A percentile compares a stretch with the other conserved stretches of the same genome.
These are phyloP conservation scores for Suillus placidus DNA, from an alignment of 768 basidiomycete genomes.

Conservation along the genomic window DNA sequence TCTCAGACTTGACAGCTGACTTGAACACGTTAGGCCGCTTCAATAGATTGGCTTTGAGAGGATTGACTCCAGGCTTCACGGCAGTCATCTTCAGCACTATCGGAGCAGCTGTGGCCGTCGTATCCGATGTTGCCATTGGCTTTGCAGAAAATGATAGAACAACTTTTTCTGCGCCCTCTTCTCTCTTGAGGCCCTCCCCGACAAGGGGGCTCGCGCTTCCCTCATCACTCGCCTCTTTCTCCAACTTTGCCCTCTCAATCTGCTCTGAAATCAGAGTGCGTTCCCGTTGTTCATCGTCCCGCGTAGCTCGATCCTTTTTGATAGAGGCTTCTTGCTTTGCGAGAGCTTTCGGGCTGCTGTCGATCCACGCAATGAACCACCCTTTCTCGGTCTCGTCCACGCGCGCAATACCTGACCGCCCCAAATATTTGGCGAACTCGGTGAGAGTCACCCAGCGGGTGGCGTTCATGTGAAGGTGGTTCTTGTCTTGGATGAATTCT, in stretches of 20 bases:
- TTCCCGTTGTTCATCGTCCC: constrained; percentile 94
- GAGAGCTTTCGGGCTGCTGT: constrained; percentile 92
- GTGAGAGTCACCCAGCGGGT: constrained; percentile 97
- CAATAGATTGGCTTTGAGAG: constrained; percentile 66
- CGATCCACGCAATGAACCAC: constrained; percentile 97
- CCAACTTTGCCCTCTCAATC: constrained; percentile 81
- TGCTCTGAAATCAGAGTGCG: constrained; percentile 88
- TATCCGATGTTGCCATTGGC: constrained; percentile 35
- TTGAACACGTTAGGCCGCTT: constrained; percentile 81
- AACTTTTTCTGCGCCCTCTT: constrained; percentile 72
- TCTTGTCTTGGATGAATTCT: constrained; percentile 94
- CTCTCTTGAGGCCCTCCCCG: constrained; percentile 69
- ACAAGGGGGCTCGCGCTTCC: constrained; percentile 40
- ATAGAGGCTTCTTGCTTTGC: constrained; percentile 84
- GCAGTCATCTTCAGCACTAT: constrained; percentile 63
- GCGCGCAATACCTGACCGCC: constrained; percentile 80
- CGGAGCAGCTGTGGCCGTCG: constrained; percentile 35
- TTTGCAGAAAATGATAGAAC: constrained; percentile 73
- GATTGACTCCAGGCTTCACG: constrained; percentile 47
- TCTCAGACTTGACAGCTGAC: constrained; percentile 39
- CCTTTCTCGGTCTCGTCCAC: constrained; percentile 99
- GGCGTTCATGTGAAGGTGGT: constrained; percentile 96
- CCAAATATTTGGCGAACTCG: constrained; percentile 92
- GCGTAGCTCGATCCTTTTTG: constrained; percentile 91
- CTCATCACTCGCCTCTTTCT: constrained; percentile 41